A percentile compares a stretch with the other conserved stretches of the same genome.
phyloP scores from a whole-genome alignment of 2,329 filamentous ascomycete species.

The Pseudopithomyces maydicus region DNA sequence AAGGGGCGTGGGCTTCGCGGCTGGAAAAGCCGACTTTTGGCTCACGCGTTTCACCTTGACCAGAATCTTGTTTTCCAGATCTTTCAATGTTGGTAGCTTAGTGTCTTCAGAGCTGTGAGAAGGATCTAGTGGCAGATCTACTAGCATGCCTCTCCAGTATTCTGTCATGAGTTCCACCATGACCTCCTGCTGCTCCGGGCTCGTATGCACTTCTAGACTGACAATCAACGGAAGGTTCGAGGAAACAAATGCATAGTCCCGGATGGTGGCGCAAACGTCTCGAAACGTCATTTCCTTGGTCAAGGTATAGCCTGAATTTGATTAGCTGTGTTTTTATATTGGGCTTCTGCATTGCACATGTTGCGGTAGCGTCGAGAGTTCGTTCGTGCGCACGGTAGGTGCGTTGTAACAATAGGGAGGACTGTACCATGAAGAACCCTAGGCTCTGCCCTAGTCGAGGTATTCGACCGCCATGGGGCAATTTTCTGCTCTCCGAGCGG shows the following conservation, averaged over 20 bases:
- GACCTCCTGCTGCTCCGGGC: conserved; percentile 79
- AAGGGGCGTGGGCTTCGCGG: conserved; percentile 35
- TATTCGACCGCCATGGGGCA: conserved; percentile 39
- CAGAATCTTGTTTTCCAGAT: conserved; percentile 76
- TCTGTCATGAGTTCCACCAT: conserved; percentile 96
- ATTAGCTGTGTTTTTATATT: neutral
- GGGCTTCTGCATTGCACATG: neutral
- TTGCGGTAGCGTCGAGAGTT: neutral
- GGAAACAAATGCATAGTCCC: conserved; percentile 75
- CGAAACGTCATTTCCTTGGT: conserved; percentile 87
- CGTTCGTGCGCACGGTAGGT: neutral
- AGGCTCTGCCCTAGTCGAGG: conserved; percentile 62
- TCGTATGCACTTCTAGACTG: conserved; percentile 89
- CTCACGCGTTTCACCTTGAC: conserved; percentile 57
- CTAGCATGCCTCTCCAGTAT: conserved; percentile 76
- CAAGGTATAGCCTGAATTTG: conserved; percentile 66
- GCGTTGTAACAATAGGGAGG: neutral
- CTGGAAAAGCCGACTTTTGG: conserved; percentile 33
- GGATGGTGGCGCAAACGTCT: conserved; percentile 80
- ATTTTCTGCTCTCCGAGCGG: conserved; percentile 21
- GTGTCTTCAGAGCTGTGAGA: conserved; percentile 54
- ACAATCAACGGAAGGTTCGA: conserved; percentile 84
- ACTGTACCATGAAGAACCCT: conserved; percentile 74
- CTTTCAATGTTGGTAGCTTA: conserved; percentile 67
- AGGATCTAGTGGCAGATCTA: conserved; percentile 61